These are phyloP conservation scores for Wickerhamiella hasegawae DNA, from an alignment of 805 yeast species.

Conservation along the genomic window DNA sequence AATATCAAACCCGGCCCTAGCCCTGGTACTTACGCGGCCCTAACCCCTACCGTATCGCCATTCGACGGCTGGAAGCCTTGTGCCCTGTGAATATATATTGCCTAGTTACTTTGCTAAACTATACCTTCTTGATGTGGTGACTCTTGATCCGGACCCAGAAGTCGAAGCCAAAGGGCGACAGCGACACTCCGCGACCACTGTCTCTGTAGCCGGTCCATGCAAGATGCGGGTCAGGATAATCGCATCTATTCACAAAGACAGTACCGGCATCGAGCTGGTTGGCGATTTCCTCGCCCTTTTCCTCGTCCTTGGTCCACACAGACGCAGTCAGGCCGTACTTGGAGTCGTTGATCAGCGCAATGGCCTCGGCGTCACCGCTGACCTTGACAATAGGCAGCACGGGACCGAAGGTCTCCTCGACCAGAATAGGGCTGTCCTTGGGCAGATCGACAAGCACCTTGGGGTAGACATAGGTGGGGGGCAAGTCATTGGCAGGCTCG, in stretches of 20 bases:
- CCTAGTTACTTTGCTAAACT: too few species aligned
- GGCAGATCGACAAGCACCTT: slow-evolving; percentile 66
- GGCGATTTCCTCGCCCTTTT: slow-evolving; percentile 52
- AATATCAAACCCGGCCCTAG: too few species aligned
- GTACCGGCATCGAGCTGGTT: slow-evolving; percentile 45
- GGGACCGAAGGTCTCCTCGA: slow-evolving; percentile 84
- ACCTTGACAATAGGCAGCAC: slow-evolving; percentile 66
- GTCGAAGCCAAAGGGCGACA: slow-evolving; percentile 49
- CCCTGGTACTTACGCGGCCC: too few species aligned
- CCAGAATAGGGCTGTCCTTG: slow-evolving; percentile 48
- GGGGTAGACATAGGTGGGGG: slow-evolving; percentile 57
- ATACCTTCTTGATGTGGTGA: slow-evolving; percentile 18
- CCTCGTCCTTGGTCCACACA: slow-evolving; percentile 56
- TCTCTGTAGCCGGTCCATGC: slow-evolving; percentile 66
- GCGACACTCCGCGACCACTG: slow-evolving; percentile 58
- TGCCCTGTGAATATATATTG: too few species aligned
- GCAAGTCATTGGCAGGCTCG: slow-evolving; percentile 49
- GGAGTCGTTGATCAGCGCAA: slow-evolving; percentile 58
- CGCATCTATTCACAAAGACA: slow-evolving; percentile 48
- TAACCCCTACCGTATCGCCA: too few species aligned
- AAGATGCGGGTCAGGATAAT: slow-evolving; percentile 45
- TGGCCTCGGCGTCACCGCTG: slow-evolving; percentile 55
- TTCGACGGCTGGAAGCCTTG: too few species aligned
- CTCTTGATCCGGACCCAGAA: slow-evolving; percentile 20
- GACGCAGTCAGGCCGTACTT: slow-evolving; percentile 81